Evolutionary conservation across 1,139 yeast species (phyloP), one percentile per base, ranked within the genome.

Genomic region (Lodderomyces pseudojiufengensis): DNA sequence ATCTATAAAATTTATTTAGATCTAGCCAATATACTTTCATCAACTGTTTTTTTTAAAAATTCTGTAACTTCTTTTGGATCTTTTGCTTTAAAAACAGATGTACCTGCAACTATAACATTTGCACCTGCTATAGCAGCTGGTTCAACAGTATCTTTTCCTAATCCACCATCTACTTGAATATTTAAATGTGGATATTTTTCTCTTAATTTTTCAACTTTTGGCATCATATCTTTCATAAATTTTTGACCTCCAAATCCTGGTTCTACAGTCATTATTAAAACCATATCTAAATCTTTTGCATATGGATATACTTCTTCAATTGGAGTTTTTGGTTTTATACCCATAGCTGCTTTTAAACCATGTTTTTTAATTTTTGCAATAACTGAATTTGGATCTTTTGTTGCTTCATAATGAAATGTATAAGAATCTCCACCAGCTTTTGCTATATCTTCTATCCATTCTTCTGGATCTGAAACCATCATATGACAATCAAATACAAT

Each of bases 171-270:
- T 24, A 92, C 99, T 65, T 92, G 94, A 49, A 92, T 85, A 61
- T 92, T 80, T 57, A 90, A 68, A 24, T 80, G 57, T 12, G 97
- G 97, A 61, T 71, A 85, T 55, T 73, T 76, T 33, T 61, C 59
- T 59, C 99, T 78, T 51, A 92, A 71, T 25, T 69, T 70, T 51
- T 78, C 81, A 31, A 92, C 97, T 65, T 92, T 92, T 43, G 94
- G 86, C 97, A 92, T 90, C 96, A 90, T 90, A 44, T 81, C 85
- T 11, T 78, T 70, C 96, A 86, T 88, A 70, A 92, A 94, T 60
- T 84, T 84, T 63, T 92, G 99, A 33, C 99, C 99, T 24, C 98
- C 98, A 55, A 92, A 92, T 1, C 98, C 98, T 7, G 98, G 98
- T 61, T 92, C 98, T 30, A 92, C 98, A 3, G 98, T 92, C 98